Percentiles rank a stretch among this genome's conserved stretches.
Evolutionary conservation across 371 early-diverging fungal genomes (phyloP).

Genomic region (Cladochytrium tenue): DNA sequence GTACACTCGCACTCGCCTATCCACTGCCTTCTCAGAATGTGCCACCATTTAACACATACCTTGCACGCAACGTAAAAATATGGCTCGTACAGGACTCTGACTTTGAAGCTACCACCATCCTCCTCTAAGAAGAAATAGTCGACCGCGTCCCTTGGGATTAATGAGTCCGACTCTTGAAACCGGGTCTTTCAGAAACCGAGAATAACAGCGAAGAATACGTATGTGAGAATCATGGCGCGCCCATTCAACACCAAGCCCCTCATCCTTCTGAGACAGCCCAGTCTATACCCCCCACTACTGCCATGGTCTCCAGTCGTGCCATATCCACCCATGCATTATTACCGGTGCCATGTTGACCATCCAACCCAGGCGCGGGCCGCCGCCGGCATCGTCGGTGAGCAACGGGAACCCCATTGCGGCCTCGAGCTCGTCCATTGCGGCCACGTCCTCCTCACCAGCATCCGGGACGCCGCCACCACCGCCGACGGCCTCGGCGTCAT

Average conservation of each 20-base stretch:
- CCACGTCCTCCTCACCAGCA: neutral
- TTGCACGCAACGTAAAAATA: slow-evolving; percentile 88
- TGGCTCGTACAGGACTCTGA: slow-evolving; percentile 79
- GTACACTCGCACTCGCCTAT: too few relatives aligned
- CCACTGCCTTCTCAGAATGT: too few relatives aligned
- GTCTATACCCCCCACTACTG: too few relatives aligned
- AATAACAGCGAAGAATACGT: neutral
- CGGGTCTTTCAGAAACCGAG: slow-evolving; percentile 29
- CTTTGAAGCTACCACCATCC: slow-evolving; percentile 86
- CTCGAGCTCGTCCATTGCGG: neutral
- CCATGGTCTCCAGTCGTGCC: neutral
- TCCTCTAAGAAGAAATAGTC: slow-evolving; percentile 92
- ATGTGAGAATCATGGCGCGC: neutral
- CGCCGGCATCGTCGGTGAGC: slow-evolving; percentile 59
- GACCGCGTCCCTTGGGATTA: slow-evolving; percentile 74
- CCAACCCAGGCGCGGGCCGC: slow-evolving; percentile 86
- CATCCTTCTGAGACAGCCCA: too few relatives aligned
- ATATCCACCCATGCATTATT: slow-evolving; percentile 14
- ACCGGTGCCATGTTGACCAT: slow-evolving; percentile 92
- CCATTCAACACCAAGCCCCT: too few relatives aligned
- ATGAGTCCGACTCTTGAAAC: slow-evolving; percentile 53
- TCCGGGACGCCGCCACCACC: neutral
- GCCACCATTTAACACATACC: slow-evolving; percentile 41
- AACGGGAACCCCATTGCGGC: neutral
- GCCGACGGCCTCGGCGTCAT: neutral